Conservation (phyloP, 148 eudicot species). For the Vaccinium macrocarpon region DNA sequence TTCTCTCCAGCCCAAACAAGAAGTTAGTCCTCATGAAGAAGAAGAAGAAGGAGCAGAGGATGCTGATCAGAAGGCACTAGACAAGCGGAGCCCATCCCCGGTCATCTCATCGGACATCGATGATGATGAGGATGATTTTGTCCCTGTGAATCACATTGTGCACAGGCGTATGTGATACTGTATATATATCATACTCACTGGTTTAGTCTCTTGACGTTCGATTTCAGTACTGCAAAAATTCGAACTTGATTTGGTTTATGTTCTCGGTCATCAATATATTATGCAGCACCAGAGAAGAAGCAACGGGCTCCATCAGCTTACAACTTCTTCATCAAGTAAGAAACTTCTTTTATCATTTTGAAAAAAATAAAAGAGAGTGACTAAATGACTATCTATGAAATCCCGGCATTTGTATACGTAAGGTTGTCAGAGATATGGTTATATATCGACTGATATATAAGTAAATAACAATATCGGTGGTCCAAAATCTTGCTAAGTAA, state of each 20-base stretch:
- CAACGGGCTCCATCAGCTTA: conserved; percentile 88
- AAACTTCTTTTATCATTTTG: background rate
- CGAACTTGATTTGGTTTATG: background rate
- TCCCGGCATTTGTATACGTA: no score
- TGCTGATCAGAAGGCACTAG: conserved; percentile 20
- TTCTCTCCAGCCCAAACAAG: conserved; percentile 18
- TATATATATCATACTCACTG: background rate
- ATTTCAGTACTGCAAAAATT: no score
- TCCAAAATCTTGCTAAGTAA: no score
- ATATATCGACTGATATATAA: no score
- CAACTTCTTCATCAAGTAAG: conserved; percentile 83
- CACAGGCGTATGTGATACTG: conserved; percentile 55
- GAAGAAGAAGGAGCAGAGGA: conserved; percentile 37
- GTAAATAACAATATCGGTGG: no score
- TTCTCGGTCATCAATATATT: background rate
- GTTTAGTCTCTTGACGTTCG: background rate
- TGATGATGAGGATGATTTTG: conserved; percentile 42
- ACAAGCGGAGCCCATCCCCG: conserved; percentile 36
- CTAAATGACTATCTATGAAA: no score
- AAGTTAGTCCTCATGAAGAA: conserved; percentile 25
- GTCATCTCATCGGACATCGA: conserved; percentile 45
- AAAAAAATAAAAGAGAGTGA: no score
- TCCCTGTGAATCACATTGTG: conserved; percentile 40
- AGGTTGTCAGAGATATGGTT: no score
- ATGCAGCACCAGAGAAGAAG: conserved; percentile 83